Conservation (phyloP, 495 filamentous ascomycete species). For the Copromyces sp. region DNA sequence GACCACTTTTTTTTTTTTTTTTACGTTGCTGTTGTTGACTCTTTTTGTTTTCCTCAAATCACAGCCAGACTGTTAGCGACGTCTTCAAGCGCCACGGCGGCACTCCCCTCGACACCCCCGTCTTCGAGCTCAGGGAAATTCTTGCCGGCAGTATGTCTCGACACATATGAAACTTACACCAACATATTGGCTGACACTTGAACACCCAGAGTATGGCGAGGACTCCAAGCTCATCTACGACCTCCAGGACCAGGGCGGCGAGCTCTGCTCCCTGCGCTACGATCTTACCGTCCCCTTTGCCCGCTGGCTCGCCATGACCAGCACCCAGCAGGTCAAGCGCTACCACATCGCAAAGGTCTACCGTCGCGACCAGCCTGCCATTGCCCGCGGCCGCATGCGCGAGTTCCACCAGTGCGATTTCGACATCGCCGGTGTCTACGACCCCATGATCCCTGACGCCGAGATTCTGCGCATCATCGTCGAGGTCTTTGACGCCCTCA, state of each 20-base stretch:
- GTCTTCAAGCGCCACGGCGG: slow-evolving; percentile 34
- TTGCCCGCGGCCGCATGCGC: slow-evolving; percentile 63
- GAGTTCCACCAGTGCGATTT: slow-evolving; percentile 99
- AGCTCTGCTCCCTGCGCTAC: slow-evolving; percentile 74
- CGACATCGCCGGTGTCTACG: slow-evolving; percentile 83
- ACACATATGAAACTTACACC: neutral
- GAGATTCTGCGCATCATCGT: slow-evolving; percentile 76
- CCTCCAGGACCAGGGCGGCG: slow-evolving; percentile 79
- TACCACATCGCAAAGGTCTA: slow-evolving; percentile 87
- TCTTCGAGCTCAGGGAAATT: slow-evolving; percentile 50
- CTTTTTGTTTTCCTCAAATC: neutral
- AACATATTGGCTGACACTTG: slow-evolving; percentile 72
- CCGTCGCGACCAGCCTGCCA: slow-evolving; percentile 39
- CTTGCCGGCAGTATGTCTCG: slow-evolving; percentile 50
- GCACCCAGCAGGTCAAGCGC: slow-evolving; percentile 67
- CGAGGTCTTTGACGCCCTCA: slow-evolving; percentile 78
- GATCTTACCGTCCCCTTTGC: slow-evolving; percentile 93
- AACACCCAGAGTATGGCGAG: slow-evolving; percentile 59
- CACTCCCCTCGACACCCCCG: slow-evolving; percentile 32
- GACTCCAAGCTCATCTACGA: slow-evolving; percentile 85
- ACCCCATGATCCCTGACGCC: slow-evolving; percentile 94
- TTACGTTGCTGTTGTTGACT: neutral
- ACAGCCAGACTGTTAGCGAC: slow-evolving; percentile 19
- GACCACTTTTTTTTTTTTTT: neutral
- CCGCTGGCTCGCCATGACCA: slow-evolving; percentile 83